Conservation (phyloP, 345 rosid genomes). For the Gossypium arboreum region DNA sequence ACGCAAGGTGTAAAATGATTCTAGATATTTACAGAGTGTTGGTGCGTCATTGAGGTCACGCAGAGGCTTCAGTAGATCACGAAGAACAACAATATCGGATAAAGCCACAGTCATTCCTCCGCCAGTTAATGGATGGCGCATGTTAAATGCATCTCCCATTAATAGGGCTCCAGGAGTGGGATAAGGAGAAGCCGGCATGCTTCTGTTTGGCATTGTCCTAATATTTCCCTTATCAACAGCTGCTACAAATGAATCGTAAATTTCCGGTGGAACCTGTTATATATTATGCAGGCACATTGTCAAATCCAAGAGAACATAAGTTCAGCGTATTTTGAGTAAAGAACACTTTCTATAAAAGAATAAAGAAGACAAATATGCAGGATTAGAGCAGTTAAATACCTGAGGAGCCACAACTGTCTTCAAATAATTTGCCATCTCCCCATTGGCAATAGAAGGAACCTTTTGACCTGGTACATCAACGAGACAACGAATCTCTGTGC, state of each 20-base stretch:
- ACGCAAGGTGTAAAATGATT: slow-evolving; percentile 46
- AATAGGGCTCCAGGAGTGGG: slow-evolving; percentile 48
- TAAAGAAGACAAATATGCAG: neutral
- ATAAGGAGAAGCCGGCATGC: slow-evolving; percentile 51
- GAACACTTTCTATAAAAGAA: neutral
- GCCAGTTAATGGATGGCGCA: slow-evolving; percentile 52
- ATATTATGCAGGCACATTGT: slow-evolving; percentile 2
- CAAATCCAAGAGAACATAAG: neutral
- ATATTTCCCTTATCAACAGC: slow-evolving; percentile 44
- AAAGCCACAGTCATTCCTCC: slow-evolving; percentile 53
- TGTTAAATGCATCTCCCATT: slow-evolving; percentile 54
- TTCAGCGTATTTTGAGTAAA: neutral
- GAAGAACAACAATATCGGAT: slow-evolving; percentile 45
- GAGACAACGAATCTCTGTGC: slow-evolving; percentile 47
- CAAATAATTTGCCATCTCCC: slow-evolving; percentile 42
- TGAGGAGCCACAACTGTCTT: slow-evolving; percentile 46
- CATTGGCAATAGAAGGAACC: slow-evolving; percentile 46
- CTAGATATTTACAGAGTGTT: slow-evolving; percentile 46
- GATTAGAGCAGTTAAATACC: slow-evolving; percentile 22
- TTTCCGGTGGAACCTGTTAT: slow-evolving; percentile 40
- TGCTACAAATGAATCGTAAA: slow-evolving; percentile 38
- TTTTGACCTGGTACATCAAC: slow-evolving; percentile 51
- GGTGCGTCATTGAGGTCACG: slow-evolving; percentile 38
- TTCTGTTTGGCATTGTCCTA: slow-evolving; percentile 47
- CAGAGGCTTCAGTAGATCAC: slow-evolving; percentile 40